These are phyloP conservation scores for Ogataea kodamae DNA, from an alignment of 805 yeast species.

Conservation along the genomic window DNA sequence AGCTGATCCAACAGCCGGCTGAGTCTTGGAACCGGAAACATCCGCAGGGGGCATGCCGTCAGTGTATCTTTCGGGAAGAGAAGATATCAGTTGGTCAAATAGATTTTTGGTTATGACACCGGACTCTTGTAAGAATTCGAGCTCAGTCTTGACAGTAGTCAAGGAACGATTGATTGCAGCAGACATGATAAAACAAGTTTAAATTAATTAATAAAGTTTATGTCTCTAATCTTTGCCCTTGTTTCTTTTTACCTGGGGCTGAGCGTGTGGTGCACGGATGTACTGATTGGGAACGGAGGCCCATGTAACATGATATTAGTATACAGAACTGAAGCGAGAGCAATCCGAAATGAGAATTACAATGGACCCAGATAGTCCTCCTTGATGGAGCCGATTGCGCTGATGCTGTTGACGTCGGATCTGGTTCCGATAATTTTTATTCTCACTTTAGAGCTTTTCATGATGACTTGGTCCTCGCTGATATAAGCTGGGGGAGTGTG, in stretches of 20 bases:
- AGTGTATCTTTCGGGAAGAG: conserved; percentile 57
- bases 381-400: conserved; percentile 96
- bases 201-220: not conserved
- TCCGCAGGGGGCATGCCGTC: conserved; percentile 38
- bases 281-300: too few relatives aligned
- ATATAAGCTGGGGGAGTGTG: conserved; percentile 98
- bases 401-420: conserved; percentile 94
- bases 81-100: conserved; percentile 44
- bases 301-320: too few relatives aligned
- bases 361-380: conserved; percentile 85
- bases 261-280: conserved; percentile 7
- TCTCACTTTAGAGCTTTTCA: conserved; percentile 90
- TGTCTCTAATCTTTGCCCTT: conserved; percentile 3
- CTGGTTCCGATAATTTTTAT: conserved; percentile 96
- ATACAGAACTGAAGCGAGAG: conserved; percentile 3
- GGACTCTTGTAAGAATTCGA: conserved; percentile 74
- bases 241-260: not conserved
- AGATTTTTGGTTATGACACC: conserved; percentile 61
- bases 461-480: conserved; percentile 90
- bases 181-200: conserved; percentile 26
- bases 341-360: too few relatives aligned
- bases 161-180: conserved; percentile 76
- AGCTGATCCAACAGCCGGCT: conserved; percentile 8
- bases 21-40: conserved; percentile 19
- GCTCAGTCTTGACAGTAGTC: conserved; percentile 69